A percentile compares a stretch with the other conserved stretches of the same genome.
Evolutionary conservation across 2,329 filamentous ascomycete species (phyloP).

Genomic region (Aspergillus pseudotamarii): DNA sequence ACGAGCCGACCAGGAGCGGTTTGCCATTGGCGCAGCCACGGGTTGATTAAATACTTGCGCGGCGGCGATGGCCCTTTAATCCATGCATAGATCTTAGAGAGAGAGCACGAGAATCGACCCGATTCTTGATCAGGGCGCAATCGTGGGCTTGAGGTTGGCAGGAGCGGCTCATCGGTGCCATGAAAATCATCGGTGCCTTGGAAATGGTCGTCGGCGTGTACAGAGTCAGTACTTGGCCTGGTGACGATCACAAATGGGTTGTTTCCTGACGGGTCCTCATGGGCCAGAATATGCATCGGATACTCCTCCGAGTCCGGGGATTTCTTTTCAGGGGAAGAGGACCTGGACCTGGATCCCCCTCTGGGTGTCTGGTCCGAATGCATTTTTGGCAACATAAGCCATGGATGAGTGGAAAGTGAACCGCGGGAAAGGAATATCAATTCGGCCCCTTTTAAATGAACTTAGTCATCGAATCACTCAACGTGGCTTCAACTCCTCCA

Average conservation of each 20-base stretch:
- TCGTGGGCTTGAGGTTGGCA: constrained; percentile 20
- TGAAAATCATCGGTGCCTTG: constrained; percentile 19
- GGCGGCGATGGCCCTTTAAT: constrained; percentile 35
- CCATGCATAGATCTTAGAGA: constrained; percentile 30
- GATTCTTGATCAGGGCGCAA: constrained; percentile 2
- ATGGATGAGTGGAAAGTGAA: not conserved
- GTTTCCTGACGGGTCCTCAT: constrained; percentile 12
- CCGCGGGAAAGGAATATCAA: not conserved
- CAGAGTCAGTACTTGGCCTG: constrained; percentile 25
- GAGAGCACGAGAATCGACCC: constrained; percentile 26
- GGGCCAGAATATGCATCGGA: constrained; percentile 9
- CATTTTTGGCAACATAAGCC: not conserved
- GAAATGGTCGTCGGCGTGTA: constrained; percentile 11
- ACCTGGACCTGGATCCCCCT: constrained; percentile 1
- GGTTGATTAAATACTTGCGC: constrained; percentile 36
- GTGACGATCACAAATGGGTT: constrained; percentile 16
- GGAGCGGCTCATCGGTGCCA: constrained; percentile 24
- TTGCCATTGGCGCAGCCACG: constrained; percentile 37
- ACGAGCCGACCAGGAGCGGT: constrained; percentile 36
- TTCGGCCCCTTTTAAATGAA: not conserved
- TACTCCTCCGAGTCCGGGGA: constrained; percentile 12
- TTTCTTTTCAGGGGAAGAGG: not conserved
- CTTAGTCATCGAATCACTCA: constrained; percentile 1
- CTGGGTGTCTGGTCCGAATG: not conserved
- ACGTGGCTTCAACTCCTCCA: constrained; percentile 1